Evolutionary conservation across 2,329 filamentous ascomycete species (phyloP).

Genomic region (Botrytis porri): DNA sequence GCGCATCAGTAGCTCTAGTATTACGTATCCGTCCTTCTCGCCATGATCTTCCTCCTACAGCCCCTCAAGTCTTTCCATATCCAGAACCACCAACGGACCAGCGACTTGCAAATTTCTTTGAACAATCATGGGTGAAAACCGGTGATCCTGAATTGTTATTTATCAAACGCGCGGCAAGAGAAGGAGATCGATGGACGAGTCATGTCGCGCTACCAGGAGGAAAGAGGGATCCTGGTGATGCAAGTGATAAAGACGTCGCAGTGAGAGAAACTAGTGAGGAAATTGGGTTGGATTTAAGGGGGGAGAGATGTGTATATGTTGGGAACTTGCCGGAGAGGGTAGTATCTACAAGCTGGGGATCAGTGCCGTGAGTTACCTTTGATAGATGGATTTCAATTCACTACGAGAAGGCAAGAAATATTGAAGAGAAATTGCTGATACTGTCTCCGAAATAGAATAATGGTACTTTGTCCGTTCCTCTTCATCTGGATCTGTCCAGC

Average conservation of each 20-base stretch:
- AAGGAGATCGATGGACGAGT: slow-evolving; percentile 66
- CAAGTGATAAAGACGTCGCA: slow-evolving; percentile 59
- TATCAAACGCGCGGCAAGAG: slow-evolving; percentile 64
- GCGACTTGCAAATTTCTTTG: slow-evolving; percentile 53
- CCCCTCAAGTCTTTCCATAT: slow-evolving; percentile 23
- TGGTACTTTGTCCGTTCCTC: slow-evolving; percentile 68
- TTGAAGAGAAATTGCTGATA: not conserved
- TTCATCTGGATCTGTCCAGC: slow-evolving; percentile 58
- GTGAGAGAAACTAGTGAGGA: slow-evolving; percentile 65
- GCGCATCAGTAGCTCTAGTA: slow-evolving; percentile 65
- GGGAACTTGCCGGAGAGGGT: slow-evolving; percentile 65
- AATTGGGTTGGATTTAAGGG: slow-evolving; percentile 59
- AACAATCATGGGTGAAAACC: slow-evolving; percentile 61
- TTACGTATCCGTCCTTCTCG: slow-evolving; percentile 59
- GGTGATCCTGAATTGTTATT: slow-evolving; percentile 68
- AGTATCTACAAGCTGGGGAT: slow-evolving; percentile 65
- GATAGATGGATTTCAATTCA: not conserved
- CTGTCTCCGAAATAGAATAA: slow-evolving; percentile 46
- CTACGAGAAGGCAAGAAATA: not conserved
- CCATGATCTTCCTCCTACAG: slow-evolving; percentile 48
- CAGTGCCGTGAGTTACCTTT: slow-evolving; percentile 50
- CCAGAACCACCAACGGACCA: slow-evolving; percentile 28
- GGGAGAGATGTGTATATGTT: slow-evolving; percentile 46
- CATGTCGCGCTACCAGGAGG: slow-evolving; percentile 68
- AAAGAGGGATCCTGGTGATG: slow-evolving; percentile 62